Evolutionary conservation across 2,329 filamentous ascomycete genomes (phyloP).

Genomic region (Dendrostoma leiphaemia): DNA sequence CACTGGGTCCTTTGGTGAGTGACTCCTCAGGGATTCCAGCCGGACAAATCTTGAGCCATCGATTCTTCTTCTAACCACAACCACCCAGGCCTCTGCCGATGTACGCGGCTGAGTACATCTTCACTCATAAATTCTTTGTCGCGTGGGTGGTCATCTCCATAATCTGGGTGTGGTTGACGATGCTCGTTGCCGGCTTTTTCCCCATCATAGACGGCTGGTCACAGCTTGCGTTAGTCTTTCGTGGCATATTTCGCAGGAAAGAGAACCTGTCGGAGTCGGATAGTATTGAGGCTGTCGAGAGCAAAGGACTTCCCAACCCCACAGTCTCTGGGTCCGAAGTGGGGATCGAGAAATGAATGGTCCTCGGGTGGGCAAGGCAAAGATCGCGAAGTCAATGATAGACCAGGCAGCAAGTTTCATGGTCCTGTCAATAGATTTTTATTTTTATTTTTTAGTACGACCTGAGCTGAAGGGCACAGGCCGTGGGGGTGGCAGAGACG

Average conservation of each 20-base stretch:
- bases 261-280: not conserved
- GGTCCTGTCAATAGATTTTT: no score
- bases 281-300: not conserved
- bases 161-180: slow-evolving; percentile 52
- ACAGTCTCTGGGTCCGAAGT: no score
- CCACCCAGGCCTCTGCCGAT: slow-evolving; percentile 44
- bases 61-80: slow-evolving; percentile 18
- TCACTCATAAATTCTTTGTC: slow-evolving; percentile 41
- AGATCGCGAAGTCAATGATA: no score
- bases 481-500: no score
- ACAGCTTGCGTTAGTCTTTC: slow-evolving; percentile 25
- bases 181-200: slow-evolving; percentile 48
- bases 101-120: slow-evolving; percentile 51
- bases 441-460: no score
- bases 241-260: not conserved
- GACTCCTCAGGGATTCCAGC: no score
- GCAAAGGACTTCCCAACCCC: not conserved
- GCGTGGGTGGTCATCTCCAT: slow-evolving; percentile 51
- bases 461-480: no score
- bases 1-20: slow-evolving; percentile 50
- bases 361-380: not conserved
- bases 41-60: no score
- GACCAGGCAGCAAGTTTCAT: no score
- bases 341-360: not conserved
- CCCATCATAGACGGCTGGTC: slow-evolving; percentile 46